Evolutionary conservation across 108 stramenopile species (phyloP).

Genomic region (Conticribra guillardii): DNA sequence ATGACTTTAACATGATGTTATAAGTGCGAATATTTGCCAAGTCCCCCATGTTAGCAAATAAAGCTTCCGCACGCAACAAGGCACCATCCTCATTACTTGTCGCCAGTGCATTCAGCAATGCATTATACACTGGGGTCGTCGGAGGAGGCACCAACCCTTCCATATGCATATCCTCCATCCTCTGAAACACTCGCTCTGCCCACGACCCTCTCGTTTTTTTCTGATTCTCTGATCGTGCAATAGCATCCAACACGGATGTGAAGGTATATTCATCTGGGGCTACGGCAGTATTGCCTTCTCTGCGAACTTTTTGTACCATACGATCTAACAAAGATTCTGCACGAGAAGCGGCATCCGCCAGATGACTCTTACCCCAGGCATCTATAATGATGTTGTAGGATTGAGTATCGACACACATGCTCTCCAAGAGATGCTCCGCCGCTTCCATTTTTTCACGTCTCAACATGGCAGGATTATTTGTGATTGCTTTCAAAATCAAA

Average conservation of each 20-base stretch:
- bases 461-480: not conserved
- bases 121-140: conserved; percentile 32
- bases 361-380: conserved; percentile 66
- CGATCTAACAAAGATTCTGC: conserved; percentile 64
- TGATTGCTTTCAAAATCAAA: conserved; percentile 19
- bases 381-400: conserved; percentile 62
- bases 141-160: conserved; percentile 23
- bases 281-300: conserved; percentile 3
- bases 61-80: conserved; percentile 3
- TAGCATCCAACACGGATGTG: conserved; percentile 21
- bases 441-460: conserved; percentile 10
- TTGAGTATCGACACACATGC: conserved; percentile 43
- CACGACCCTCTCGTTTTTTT: not conserved
- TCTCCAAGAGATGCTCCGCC: conserved; percentile 4
- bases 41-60: conserved; percentile 27
- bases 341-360: conserved; percentile 47
- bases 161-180: conserved; percentile 18
- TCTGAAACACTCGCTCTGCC: conserved; percentile 25
- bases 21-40: conserved; percentile 25
- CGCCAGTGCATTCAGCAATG: conserved; percentile 22
- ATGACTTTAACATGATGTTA: conserved; percentile 34
- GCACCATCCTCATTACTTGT: conserved; percentile 13
- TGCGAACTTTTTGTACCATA: conserved; percentile 44
- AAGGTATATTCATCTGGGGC: conserved; percentile 29
- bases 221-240: conserved; percentile 9